Conservation (phyloP, 108 stramenopile genomes). For the Epipyxis sp. region DNA sequence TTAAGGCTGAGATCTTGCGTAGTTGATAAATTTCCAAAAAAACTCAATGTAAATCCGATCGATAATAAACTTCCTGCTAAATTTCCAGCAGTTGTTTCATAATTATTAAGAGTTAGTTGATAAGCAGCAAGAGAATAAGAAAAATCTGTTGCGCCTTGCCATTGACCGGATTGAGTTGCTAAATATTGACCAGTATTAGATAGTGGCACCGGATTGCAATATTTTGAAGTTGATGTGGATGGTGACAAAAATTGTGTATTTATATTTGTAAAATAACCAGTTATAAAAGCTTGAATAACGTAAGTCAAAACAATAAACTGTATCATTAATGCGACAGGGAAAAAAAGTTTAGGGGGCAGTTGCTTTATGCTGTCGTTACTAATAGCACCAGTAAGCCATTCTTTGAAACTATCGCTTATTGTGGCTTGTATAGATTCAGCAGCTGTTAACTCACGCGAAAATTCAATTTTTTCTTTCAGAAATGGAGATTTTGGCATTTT, state of each 20-base stretch:
- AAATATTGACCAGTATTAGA: not conserved
- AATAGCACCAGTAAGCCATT: too few relatives aligned
- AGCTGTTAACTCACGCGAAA: too few relatives aligned
- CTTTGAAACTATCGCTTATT: too few relatives aligned
- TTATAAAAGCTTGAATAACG: not conserved
- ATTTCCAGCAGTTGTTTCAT: not conserved
- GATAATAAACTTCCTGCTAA: not conserved
- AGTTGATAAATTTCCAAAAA: not conserved
- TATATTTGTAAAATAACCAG: not conserved
- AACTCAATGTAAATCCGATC: not conserved
- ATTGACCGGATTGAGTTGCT: not conserved
- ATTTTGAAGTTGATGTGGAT: not conserved
- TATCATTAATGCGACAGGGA: not conserved
- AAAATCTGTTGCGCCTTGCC: not conserved
- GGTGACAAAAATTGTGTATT: not conserved
- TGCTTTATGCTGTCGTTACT: not conserved
- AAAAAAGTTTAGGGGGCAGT: not conserved
- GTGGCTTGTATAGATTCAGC: too few relatives aligned
- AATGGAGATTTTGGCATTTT: too few relatives aligned
- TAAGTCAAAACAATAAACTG: not conserved
- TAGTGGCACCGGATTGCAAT: not conserved
- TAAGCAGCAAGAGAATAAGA: not conserved
- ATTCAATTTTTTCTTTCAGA: too few relatives aligned
- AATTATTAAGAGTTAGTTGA: not conserved
- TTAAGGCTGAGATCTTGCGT: not conserved